These are phyloP conservation scores for Aspergillus panamensis DNA, from an alignment of 495 filamentous ascomycete species.

Conservation along the genomic window DNA sequence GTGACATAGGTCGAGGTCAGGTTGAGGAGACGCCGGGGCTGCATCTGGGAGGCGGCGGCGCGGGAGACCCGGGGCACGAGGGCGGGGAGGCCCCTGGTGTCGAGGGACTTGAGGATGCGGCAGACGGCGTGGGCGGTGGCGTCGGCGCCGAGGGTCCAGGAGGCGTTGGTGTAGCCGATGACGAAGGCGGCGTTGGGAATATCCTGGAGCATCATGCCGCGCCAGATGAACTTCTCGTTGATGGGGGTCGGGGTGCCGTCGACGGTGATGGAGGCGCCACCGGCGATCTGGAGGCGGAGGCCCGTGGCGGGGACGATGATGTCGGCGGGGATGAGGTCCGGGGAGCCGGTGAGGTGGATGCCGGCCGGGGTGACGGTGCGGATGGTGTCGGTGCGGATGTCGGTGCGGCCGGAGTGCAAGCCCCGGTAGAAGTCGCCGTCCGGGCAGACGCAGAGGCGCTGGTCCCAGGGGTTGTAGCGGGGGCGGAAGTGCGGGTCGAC, in stretches of 20 bases:
- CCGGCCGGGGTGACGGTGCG: conserved; percentile 56
- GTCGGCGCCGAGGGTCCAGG: conserved; percentile 61
- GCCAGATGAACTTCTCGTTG: conserved; percentile 51
- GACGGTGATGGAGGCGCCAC: conserved; percentile 47
- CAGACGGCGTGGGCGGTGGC: conserved; percentile 45
- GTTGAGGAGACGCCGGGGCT: conserved; percentile 39
- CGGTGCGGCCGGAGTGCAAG: conserved; percentile 53
- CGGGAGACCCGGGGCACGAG: conserved; percentile 39
- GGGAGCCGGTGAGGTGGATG: conserved; percentile 52
- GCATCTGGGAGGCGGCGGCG: conserved; percentile 28
- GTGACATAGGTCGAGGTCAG: conserved; percentile 52
- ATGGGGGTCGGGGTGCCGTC: conserved; percentile 52
- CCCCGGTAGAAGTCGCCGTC: conserved; percentile 69
- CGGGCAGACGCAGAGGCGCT: conserved; percentile 68
- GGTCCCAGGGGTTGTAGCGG: conserved; percentile 67
- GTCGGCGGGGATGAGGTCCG: conserved; percentile 58
- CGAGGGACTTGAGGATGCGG: conserved; percentile 43
- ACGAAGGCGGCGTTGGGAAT: conserved; percentile 55
- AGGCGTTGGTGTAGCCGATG: conserved; percentile 55
- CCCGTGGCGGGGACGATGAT: conserved; percentile 77
- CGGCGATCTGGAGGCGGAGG: conserved; percentile 54
- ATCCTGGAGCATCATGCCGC: conserved; percentile 57
- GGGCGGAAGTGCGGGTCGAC: conserved; percentile 69
- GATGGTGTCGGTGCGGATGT: conserved; percentile 67
- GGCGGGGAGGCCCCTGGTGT: conserved; percentile 35